A percentile compares a stretch with the other conserved stretches of the same genome.
Evolutionary conservation across 1,284 basidiomycete species (phyloP).

Genomic region (Gymnopus androsaceus): DNA sequence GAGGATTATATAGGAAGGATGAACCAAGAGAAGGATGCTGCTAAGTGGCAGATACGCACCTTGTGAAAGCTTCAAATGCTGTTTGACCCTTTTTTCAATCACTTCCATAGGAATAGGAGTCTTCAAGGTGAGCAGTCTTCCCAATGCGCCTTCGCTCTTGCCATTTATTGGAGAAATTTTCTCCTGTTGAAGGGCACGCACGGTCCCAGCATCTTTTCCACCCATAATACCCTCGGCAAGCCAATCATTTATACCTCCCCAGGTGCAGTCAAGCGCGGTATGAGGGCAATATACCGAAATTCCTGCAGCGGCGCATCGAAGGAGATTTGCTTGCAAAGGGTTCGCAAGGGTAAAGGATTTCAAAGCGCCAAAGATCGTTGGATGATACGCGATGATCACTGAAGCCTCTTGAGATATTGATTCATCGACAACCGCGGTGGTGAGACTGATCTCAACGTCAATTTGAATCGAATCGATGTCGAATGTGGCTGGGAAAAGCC

Average conservation of each 20-base stretch:
- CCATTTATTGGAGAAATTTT: slow-evolving; percentile 35
- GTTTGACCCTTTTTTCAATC: slow-evolving; percentile 69
- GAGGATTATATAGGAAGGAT: background rate
- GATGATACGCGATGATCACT: slow-evolving; percentile 86
- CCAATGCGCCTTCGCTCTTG: slow-evolving; percentile 60
- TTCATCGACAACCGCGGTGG: slow-evolving; percentile 76
- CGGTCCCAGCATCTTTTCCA: slow-evolving; percentile 25
- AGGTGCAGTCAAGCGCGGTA: slow-evolving; percentile 80
- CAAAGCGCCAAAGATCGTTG: slow-evolving; percentile 84
- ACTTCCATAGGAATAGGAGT: slow-evolving; percentile 59
- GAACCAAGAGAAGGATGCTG: slow-evolving; percentile 3
- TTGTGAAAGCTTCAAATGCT: slow-evolving; percentile 62
- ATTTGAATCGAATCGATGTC: slow-evolving; percentile 1
- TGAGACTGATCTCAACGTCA: slow-evolving; percentile 64
- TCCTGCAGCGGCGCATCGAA: slow-evolving; percentile 78
- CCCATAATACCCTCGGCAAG: slow-evolving; percentile 51
- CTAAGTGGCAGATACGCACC: slow-evolving; percentile 40
- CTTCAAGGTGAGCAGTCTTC: slow-evolving; percentile 65
- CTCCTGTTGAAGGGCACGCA: slow-evolving; percentile 41
- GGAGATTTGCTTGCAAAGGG: slow-evolving; percentile 79
- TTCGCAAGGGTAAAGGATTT: slow-evolving; percentile 78
- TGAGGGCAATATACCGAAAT: slow-evolving; percentile 90
- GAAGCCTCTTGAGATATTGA: slow-evolving; percentile 64
- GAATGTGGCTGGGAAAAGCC: background rate
- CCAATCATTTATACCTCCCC: slow-evolving; percentile 88